Conservation (phyloP, 495 filamentous ascomycete species). For the Baudoinia panamericana region DNA sequence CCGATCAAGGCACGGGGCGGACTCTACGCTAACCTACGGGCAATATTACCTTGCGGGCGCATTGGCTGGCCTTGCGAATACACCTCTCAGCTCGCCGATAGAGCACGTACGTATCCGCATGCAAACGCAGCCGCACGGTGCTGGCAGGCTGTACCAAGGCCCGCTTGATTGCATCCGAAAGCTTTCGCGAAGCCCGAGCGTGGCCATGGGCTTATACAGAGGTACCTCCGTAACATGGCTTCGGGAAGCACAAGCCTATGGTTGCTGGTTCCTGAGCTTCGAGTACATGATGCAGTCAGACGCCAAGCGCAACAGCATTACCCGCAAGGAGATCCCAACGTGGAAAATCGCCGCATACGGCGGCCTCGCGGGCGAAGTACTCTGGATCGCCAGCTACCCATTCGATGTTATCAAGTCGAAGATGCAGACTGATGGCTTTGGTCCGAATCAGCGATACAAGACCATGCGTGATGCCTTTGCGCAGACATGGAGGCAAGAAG, state of each 20-base stretch:
- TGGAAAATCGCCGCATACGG: conserved; percentile 87
- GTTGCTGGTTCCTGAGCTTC: conserved; percentile 85
- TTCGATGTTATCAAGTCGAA: conserved; percentile 98
- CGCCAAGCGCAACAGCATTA: conserved; percentile 56
- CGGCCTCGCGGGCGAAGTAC: conserved; percentile 80
- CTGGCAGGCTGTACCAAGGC: conserved; percentile 59
- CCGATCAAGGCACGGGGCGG: conserved; percentile 26
- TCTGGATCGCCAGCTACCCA: conserved; percentile 88
- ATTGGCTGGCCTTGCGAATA: conserved; percentile 86
- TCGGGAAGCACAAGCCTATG: conserved; percentile 89
- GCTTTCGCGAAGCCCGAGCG: conserved; percentile 50
- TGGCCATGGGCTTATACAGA: conserved; percentile 64
- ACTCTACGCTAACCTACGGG: conserved; percentile 39
- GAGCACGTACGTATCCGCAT: conserved; percentile 97
- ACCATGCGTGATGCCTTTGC: conserved; percentile 82
- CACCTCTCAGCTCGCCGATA: conserved; percentile 76
- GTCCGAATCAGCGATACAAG: conserved; percentile 49
- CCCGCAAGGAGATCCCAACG: conserved; percentile 61
- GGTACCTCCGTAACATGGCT: conserved; percentile 74
- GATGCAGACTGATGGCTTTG: conserved; percentile 95
- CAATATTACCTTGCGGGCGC: conserved; percentile 89
- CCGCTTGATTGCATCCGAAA: conserved; percentile 85
- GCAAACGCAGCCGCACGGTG: conserved; percentile 89
- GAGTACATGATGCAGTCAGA: conserved; percentile 94
- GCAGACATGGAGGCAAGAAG: conserved; percentile 68